Base-by-base conservation (phyloP, 148 eudicot genomes). In the Nyssa sinensis region DNA sequence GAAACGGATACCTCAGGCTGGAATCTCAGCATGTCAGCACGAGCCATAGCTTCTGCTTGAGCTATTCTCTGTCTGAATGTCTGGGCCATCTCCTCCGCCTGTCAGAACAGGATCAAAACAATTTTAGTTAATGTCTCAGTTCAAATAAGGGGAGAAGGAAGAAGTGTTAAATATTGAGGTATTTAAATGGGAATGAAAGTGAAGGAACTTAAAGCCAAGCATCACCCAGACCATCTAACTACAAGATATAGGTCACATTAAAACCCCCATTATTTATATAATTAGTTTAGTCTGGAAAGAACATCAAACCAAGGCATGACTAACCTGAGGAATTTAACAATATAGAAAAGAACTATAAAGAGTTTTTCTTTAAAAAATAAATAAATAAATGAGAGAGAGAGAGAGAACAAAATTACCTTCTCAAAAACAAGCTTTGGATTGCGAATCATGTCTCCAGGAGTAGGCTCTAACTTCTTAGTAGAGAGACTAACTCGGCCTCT, bases 31-130 rank as follows among this genome's bases (percentile, higher is more conserved):
- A 95, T 89, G 77, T 95, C 99, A 57, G 96, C 96, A 80, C 96
- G 92, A 74, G 99, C 99, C 99, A 95, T 95, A 70, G 99, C 99
- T 87, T 95, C 99, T 19, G 99, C 99, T 89, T 95, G 99, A 76
- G 99, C 99, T 72, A 95, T 95, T 84, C 97, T 88, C 73, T 95
- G 97, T 85, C 99, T 86, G 84, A 92, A 95, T 64, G 94, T 89
- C 84, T 92, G 97, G 37, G 97, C 99, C 99, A 95, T 95, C 90
- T 95, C 99, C 84, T 95, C 99, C 17, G 99, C 99, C 99, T 95
- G 86, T 79, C 59, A n/a, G n/a, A n/a, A 27, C 60, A 25, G 23
- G 53, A n/a, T 60, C 12, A 75, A 31, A 74, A 65, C 33, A 19
- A 8, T 27, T 39, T 27, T 5, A 24, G 27, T 53, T 59, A 65